Conservation (phyloP, 108 stramenopile species). For the Skeletonema tropicum region DNA sequence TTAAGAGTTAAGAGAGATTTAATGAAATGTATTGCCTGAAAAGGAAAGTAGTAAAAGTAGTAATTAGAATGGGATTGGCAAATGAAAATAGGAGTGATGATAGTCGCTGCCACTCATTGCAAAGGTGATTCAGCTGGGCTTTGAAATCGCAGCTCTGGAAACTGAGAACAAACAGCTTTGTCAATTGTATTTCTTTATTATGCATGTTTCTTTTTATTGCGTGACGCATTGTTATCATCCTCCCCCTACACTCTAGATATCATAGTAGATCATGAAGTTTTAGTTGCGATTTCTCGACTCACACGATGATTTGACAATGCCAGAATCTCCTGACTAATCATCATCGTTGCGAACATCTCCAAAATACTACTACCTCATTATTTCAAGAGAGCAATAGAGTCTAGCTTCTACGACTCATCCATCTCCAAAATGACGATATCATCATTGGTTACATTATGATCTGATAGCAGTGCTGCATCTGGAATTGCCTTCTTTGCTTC, state of each 20-base stretch:
- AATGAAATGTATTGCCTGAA: too few species aligned
- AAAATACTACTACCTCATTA: not conserved
- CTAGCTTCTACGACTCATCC: not conserved
- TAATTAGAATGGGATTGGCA: too few species aligned
- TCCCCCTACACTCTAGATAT: not conserved
- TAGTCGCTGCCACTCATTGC: too few species aligned
- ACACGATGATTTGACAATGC: not conserved
- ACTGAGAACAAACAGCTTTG: too few species aligned
- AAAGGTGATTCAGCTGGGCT: too few species aligned
- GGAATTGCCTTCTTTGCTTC: slow-evolving; percentile 23
- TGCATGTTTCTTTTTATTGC: not conserved
- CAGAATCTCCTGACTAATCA: not conserved
- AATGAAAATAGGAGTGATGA: too few species aligned
- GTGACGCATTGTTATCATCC: not conserved
- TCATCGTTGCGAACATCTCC: not conserved
- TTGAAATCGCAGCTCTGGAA: too few species aligned
- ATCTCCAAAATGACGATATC: slow-evolving; percentile 13
- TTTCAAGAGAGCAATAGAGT: not conserved
- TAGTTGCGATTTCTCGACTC: not conserved
- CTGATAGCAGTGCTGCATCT: slow-evolving; percentile 27
- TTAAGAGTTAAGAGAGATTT: too few species aligned
- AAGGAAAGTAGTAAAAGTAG: too few species aligned
- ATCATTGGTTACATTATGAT: slow-evolving; percentile 57
- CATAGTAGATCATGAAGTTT: not conserved
- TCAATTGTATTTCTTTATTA: not conserved